phyloP scores from a whole-genome alignment of 2,329 filamentous ascomycete genomes.

The Claviceps humidiphila region DNA sequence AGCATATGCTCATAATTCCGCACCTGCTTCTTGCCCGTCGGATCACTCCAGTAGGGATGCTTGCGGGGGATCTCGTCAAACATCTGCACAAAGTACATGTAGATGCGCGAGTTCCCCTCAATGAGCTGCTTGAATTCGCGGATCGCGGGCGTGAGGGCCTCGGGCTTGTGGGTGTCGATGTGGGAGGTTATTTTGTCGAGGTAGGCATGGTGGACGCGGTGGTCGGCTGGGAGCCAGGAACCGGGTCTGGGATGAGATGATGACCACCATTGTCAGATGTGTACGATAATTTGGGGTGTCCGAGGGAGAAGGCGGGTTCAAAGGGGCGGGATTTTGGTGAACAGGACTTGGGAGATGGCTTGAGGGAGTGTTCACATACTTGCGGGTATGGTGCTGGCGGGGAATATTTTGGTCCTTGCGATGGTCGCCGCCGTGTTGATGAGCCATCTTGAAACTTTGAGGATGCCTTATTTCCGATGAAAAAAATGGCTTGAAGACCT shows the following conservation, averaged over 20 bases:
- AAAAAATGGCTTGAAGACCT: too few relatives aligned
- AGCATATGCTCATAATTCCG: conserved; percentile 56
- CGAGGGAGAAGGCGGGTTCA: neutral
- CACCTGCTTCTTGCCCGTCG: conserved; percentile 48
- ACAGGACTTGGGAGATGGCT: neutral
- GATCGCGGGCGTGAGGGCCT: conserved; percentile 44
- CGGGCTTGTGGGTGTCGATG: conserved; percentile 33
- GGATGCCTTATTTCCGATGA: too few relatives aligned
- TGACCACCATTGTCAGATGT: too few relatives aligned
- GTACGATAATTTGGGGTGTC: neutral
- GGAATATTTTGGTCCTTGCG: conserved; percentile 34
- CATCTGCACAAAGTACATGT: conserved; percentile 56
- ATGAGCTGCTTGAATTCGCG: conserved; percentile 54
- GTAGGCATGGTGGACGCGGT: conserved; percentile 49
- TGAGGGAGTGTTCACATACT: conserved; percentile 22
- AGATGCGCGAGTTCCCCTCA: conserved; percentile 47
- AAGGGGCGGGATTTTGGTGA: neutral
- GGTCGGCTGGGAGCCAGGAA: conserved; percentile 50
- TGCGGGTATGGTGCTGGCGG: conserved; percentile 28
- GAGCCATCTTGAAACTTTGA: conserved; percentile 27
- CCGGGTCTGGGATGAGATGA: conserved; percentile 27
- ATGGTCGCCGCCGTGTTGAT: conserved; percentile 27
- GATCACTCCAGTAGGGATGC: conserved; percentile 46
- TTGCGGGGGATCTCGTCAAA: conserved; percentile 52
- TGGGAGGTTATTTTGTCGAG: conserved; percentile 42